Evolutionary conservation across 2,329 filamentous ascomycete genomes (phyloP).

Genomic region (Chaetomium olivaceum): DNA sequence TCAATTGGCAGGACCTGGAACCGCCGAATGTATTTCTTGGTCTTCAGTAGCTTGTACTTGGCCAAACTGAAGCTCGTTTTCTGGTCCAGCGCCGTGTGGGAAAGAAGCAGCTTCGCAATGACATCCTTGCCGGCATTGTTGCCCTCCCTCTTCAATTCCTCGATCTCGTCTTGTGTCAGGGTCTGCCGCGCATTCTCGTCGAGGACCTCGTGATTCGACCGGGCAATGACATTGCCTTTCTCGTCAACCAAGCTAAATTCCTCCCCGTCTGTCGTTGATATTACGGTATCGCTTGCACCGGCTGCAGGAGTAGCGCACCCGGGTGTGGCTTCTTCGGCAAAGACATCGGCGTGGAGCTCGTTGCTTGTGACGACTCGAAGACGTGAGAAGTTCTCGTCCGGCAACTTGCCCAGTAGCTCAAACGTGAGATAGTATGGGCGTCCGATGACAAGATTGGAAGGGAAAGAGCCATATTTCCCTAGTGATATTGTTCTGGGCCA

Average conservation of each 20-base stretch:
- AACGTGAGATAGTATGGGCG: slow-evolving; percentile 90
- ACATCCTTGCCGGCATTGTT: slow-evolving; percentile 82
- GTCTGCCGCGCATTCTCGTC: slow-evolving; percentile 70
- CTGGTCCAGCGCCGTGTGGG: slow-evolving; percentile 85
- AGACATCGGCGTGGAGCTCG: slow-evolving; percentile 81
- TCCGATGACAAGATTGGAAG: slow-evolving; percentile 85
- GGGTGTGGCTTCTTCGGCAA: slow-evolving; percentile 46
- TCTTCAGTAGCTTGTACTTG: slow-evolving; percentile 94
- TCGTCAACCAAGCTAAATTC: slow-evolving; percentile 50
- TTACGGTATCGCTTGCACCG: slow-evolving; percentile 45
- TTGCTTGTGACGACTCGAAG: slow-evolving; percentile 76
- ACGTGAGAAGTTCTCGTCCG: slow-evolving; percentile 64
- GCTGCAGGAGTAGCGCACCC: slow-evolving; percentile 41
- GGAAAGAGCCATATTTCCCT: slow-evolving; percentile 90
- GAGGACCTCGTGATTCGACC: slow-evolving; percentile 59
- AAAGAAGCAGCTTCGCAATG: slow-evolving; percentile 88
- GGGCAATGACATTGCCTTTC: slow-evolving; percentile 53
- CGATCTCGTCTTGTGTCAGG: slow-evolving; percentile 73
- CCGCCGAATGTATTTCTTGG: slow-evolving; percentile 85
- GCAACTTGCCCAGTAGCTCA: slow-evolving; percentile 74
- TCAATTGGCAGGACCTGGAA: slow-evolving; percentile 87
- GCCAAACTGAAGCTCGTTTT: slow-evolving; percentile 92
- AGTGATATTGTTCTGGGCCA: slow-evolving; percentile 73
- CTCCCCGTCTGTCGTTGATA: slow-evolving; percentile 43
- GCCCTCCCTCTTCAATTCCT: slow-evolving; percentile 71